Percentiles rank a stretch among this genome's conserved stretches.
Evolutionary conservation across 768 basidiomycete species (phyloP).

Genomic region (Amanita exitialis): DNA sequence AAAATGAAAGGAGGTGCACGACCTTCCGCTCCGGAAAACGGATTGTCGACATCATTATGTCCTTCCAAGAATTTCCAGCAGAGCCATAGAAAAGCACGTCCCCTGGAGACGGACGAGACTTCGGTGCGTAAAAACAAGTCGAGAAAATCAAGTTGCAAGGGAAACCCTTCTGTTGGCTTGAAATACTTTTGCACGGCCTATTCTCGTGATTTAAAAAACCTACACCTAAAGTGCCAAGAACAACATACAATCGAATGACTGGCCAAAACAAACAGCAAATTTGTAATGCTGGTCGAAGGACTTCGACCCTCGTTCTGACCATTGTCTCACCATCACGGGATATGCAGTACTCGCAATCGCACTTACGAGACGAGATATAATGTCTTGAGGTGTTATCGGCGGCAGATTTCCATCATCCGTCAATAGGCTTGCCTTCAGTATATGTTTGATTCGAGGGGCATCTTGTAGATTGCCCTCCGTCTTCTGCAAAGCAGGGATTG

Average conservation of each 20-base stretch:
- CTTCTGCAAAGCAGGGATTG: slow-evolving; percentile 61
- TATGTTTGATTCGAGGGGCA: slow-evolving; percentile 69
- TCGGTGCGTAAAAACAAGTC: slow-evolving; percentile 74
- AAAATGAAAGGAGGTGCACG: slow-evolving; percentile 26
- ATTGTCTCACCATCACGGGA: slow-evolving; percentile 7
- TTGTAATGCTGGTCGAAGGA: slow-evolving; percentile 64
- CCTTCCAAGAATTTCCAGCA: slow-evolving; percentile 72
- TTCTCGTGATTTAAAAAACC: not conserved
- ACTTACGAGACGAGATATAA: slow-evolving; percentile 45
- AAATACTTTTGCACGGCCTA: slow-evolving; percentile 6
- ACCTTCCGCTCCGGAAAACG: slow-evolving; percentile 43
- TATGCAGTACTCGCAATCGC: slow-evolving; percentile 3
- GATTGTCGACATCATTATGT: slow-evolving; percentile 35
- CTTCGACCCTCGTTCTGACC: slow-evolving; percentile 32
- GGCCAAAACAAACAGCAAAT: slow-evolving; percentile 61
- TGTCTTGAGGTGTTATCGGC: slow-evolving; percentile 47
- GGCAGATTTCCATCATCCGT: slow-evolving; percentile 34
- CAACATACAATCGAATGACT: slow-evolving; percentile 41
- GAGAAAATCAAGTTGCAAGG: slow-evolving; percentile 40
- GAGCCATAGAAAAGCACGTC: slow-evolving; percentile 77
- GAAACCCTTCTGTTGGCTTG: slow-evolving; percentile 3
- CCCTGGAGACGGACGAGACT: slow-evolving; percentile 66
- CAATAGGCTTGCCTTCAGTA: slow-evolving; percentile 50
- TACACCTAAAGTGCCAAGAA: slow-evolving; percentile 14
- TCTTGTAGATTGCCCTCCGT: slow-evolving; percentile 67